Conservation (phyloP, 192 early-diverging fungal species). For the Backusella macrospora region DNA sequence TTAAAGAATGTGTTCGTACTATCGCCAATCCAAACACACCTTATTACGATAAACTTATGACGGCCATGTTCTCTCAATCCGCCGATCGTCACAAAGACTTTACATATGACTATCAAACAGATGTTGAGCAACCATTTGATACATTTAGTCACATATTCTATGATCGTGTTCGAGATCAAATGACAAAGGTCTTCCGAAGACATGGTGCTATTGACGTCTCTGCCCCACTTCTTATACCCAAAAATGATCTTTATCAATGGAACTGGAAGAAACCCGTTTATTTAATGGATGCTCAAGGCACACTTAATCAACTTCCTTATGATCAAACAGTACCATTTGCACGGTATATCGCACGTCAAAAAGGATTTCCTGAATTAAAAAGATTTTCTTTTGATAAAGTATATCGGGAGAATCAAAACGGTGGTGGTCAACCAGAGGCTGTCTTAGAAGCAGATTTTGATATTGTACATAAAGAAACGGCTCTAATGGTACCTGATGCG, state of each 20-base stretch:
- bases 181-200: slow-evolving; percentile 74
- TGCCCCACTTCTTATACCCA: slow-evolving; percentile 83
- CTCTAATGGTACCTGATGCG: slow-evolving; percentile 79
- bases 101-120: slow-evolving; percentile 82
- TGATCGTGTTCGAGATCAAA: slow-evolving; percentile 69
- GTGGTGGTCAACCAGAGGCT: slow-evolving; percentile 85
- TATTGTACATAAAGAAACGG: slow-evolving; percentile 67
- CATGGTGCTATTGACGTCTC: slow-evolving; percentile 87
- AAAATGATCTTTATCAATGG: slow-evolving; percentile 65
- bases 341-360: slow-evolving; percentile 74
- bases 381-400: slow-evolving; percentile 86
- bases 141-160: slow-evolving; percentile 68
- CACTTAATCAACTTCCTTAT: slow-evolving; percentile 82
- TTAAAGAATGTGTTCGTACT: slow-evolving; percentile 86
- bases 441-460: slow-evolving; percentile 90
- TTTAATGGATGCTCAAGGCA: slow-evolving; percentile 81
- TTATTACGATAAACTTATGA: slow-evolving; percentile 82
- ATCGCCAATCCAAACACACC: slow-evolving; percentile 89
- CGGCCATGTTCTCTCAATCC: slow-evolving; percentile 75
- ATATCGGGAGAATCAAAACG: slow-evolving; percentile 75
- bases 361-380: slow-evolving; percentile 72
- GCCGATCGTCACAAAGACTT: slow-evolving; percentile 86
- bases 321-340: slow-evolving; percentile 95
- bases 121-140: slow-evolving; percentile 48
- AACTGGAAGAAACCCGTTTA: slow-evolving; percentile 71